Evolutionary conservation across 148 eudicot genomes (phyloP).

Genomic region (Nepenthes mirabilis): DNA sequence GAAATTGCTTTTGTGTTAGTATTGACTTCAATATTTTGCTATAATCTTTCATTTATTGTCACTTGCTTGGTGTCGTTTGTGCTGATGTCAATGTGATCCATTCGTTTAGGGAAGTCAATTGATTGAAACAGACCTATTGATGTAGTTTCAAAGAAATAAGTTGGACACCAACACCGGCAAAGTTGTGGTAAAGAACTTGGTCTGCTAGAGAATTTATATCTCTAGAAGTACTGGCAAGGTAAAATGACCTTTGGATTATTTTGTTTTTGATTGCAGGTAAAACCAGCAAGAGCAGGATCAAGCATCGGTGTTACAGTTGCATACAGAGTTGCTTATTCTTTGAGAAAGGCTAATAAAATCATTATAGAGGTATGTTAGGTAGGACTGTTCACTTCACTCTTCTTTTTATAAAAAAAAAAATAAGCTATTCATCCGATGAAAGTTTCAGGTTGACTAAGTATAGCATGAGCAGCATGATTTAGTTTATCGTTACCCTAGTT

Average conservation of each 20-base stretch:
- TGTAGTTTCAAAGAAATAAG: constrained; percentile 57
- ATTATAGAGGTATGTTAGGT: constrained; percentile 43
- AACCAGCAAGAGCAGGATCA: constrained; percentile 94
- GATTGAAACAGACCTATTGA: constrained; percentile 32
- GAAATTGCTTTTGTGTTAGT: too few species aligned
- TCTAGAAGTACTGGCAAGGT: background rate
- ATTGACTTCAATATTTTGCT: too few species aligned
- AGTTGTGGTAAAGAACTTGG: constrained; percentile 54
- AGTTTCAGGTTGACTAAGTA: too few species aligned
- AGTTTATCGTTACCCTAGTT: too few species aligned
- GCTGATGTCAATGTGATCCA: constrained; percentile 3
- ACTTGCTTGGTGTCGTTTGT: background rate
- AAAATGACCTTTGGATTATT: background rate
- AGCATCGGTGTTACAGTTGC: constrained; percentile 91
- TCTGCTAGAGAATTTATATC: background rate
- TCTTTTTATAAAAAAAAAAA: background rate
- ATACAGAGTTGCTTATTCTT: constrained; percentile 65
- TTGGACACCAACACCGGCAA: constrained; percentile 53
- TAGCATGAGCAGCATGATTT: too few species aligned
- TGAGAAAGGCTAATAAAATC: constrained; percentile 42
- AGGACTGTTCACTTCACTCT: background rate
- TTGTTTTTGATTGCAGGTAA: constrained; percentile 31
- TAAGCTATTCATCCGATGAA: background rate
- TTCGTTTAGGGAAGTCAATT: constrained; percentile 37
- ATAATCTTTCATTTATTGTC: too few species aligned